Evolutionary conservation across 2,329 filamentous ascomycete species (phyloP).

Genomic region (Aspergillus sp.): DNA sequence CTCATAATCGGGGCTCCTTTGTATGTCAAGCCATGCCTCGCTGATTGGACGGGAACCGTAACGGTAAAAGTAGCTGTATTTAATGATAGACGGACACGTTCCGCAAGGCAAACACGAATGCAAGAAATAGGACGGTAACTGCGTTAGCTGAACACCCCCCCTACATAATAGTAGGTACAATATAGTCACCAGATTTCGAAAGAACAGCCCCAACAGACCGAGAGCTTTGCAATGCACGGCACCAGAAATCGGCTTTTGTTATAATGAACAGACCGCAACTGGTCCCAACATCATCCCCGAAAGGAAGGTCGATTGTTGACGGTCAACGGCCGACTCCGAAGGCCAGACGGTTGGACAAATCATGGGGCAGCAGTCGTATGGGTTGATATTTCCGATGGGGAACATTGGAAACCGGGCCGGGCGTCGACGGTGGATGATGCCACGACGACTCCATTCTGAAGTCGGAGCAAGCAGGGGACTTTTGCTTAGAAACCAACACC

Average conservation of each 20-base stretch:
- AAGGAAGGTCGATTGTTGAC: background rate
- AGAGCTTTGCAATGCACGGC: too few species aligned
- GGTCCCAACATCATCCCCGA: background rate
- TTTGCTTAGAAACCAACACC: background rate
- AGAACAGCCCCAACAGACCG: background rate
- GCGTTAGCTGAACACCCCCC: too few species aligned
- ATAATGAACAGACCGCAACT: background rate
- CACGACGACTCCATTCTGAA: background rate
- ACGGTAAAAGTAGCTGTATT: background rate
- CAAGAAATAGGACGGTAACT: too few species aligned
- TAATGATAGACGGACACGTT: too few species aligned
- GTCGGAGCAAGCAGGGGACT: background rate
- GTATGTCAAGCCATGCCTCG: background rate
- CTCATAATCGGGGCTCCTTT: too few species aligned
- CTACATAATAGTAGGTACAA: slow-evolving; percentile 5
- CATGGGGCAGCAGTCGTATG: background rate
- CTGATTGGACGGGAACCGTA: background rate
- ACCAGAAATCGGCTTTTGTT: too few species aligned
- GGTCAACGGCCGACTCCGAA: background rate
- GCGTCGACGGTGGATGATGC: background rate
- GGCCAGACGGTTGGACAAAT: background rate
- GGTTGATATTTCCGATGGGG: slow-evolving; percentile 17
- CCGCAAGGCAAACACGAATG: too few species aligned
- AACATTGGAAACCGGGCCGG: background rate
- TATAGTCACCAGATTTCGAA: slow-evolving; percentile 21